Evolutionary conservation across 805 yeast genomes (phyloP).

Genomic region (Wickerhamiella siamensis): DNA sequence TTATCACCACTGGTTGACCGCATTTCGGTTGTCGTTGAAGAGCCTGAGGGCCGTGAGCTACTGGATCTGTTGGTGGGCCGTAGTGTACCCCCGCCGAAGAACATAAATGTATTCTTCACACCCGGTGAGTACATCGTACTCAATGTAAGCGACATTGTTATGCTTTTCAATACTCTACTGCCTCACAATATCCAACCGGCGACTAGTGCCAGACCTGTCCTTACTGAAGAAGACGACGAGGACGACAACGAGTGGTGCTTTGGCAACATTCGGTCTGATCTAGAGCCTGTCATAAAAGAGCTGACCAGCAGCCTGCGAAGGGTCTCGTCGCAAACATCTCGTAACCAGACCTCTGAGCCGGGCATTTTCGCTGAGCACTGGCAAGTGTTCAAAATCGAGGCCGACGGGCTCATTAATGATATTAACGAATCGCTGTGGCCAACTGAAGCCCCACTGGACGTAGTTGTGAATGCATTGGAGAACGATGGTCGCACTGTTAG

Average conservation of each 20-base stretch:
- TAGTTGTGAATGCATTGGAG: background rate
- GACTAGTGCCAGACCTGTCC: constrained; percentile 5
- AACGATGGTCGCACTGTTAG: background rate
- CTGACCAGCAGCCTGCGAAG: constrained; percentile 16
- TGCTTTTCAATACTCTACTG: constrained; percentile 18
- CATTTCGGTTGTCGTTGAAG: constrained; percentile 8
- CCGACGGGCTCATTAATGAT: constrained; percentile 20
- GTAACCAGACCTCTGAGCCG: constrained; percentile 13
- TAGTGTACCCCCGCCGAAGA: background rate
- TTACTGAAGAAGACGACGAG: background rate
- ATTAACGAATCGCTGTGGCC: constrained; percentile 11
- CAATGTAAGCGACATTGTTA: constrained; percentile 21
- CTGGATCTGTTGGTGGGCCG: constrained; percentile 1
- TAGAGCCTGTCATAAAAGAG: constrained; percentile 24
- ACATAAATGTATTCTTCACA: constrained; percentile 2
- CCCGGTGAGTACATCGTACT: constrained; percentile 20
- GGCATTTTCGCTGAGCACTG: constrained; percentile 18
- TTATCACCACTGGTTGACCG: constrained; percentile 8
- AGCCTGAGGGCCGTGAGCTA: constrained; percentile 3
- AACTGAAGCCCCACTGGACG: constrained; percentile 4
- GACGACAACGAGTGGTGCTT: constrained; percentile 23
- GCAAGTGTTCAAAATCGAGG: constrained; percentile 24
- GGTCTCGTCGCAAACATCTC: constrained; percentile 10
- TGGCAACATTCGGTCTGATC: constrained; percentile 22
- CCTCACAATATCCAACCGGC: constrained; percentile 13